These are phyloP conservation scores for Trebouxia sp. DNA, from an alignment of 139 green algal genomes.

Conservation along the genomic window DNA sequence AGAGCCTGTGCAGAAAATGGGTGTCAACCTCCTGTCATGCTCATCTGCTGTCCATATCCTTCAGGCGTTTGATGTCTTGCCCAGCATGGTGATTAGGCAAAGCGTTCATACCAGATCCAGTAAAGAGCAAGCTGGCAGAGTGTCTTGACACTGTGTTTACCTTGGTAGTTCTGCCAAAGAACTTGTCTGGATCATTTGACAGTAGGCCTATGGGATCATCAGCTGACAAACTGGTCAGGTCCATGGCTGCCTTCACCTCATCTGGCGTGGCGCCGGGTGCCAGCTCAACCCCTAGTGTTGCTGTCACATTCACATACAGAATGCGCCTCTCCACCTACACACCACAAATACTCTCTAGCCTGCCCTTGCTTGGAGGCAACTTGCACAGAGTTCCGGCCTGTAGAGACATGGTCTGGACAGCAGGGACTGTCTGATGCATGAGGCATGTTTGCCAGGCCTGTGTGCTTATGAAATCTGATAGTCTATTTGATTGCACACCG, in stretches of 20 bases:
- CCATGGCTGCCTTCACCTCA: conserved; percentile 49
- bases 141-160: conserved; percentile 8
- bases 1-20: conserved; percentile 31
- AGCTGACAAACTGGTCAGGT: conserved; percentile 52
- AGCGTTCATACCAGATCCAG: background rate
- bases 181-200: conserved; percentile 52
- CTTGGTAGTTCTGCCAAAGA: conserved; percentile 62
- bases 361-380: no score
- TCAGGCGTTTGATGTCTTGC: background rate
- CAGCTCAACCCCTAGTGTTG: conserved; percentile 54
- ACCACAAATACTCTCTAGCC: no score
- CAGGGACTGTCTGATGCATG: no score
- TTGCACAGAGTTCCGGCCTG: no score
- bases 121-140: background rate
- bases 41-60: background rate
- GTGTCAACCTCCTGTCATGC: no score
- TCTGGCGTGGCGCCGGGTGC: conserved; percentile 41
- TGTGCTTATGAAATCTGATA: no score
- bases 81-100: background rate
- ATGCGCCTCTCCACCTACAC: conserved; percentile 38
- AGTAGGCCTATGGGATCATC: conserved; percentile 58
- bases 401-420: no score
- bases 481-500: no score
- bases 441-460: no score
- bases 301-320: conserved; percentile 54